Evolutionary conservation across 345 rosid genomes (phyloP), one percentile per base, ranked within the genome.

Genomic region (Hibiscus mutabilis): DNA sequence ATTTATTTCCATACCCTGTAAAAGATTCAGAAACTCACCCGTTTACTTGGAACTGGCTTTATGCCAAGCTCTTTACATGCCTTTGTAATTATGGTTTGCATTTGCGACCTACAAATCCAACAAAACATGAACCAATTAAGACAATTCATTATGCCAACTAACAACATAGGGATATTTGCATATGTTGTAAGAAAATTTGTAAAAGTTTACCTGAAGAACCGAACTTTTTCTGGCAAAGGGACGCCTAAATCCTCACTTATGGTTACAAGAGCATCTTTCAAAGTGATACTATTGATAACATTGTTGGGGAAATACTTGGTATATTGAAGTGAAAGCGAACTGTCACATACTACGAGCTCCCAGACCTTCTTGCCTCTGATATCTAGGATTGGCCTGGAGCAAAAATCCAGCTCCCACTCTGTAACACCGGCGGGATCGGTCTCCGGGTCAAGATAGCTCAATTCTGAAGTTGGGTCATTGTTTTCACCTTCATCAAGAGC

Each of bases 301-400:
- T 91, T 94, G 72, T 91, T 94, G 1, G 96, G 95, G 70, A 90
- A 91, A 66, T 88, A 94, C 79, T 90, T 91, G 0, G 98, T 94
- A 65, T 80, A 84, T 67, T 91, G 98, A 79, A 94, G 93, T 0
- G 97, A 88, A 63, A 91, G 86, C 3, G 98, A 94, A 68, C 74
- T 78, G 79, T 94, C 98, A 68, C 97, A 91, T 46, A 87, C 97
- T 71, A 91, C 88, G 63, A 94, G 93, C 83, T 94, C 98, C 97
- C 98, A 94, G 58, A 88, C 69, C 81, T 90, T 94, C 80, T 94
- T 94, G 69, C 98, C 96, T 70, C 98, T 84, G 11, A 82, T 77
- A 67, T 94, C 98, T 31, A 91, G 88, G 31, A 94, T 93, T 8
- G 97, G 98, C 70, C 97, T 87, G 6, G 98, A 93, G 83, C 98